Evolutionary conservation across 2,329 filamentous ascomycete species (phyloP), one percentile per base, ranked within the genome.

Genomic region (Colletotrichum sansevieriae): DNA sequence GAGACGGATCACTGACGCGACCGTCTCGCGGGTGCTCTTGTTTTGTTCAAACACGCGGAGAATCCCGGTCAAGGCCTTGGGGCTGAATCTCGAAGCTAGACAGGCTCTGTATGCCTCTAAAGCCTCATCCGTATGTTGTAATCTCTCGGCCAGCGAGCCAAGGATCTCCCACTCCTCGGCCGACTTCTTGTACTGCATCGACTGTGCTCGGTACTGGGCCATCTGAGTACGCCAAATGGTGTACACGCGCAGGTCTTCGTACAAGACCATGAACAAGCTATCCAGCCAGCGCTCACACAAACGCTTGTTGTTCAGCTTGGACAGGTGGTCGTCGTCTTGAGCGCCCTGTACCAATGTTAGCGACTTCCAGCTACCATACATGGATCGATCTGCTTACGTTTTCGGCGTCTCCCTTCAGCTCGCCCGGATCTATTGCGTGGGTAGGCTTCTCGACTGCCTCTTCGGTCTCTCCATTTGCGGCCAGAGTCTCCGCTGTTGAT

Each of bases 191-290:
- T 98, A 99, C 73, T 97, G 91, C 79, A 97, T 91, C 71, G 95
- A 92, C 79, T 98, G 95, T 62, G 95, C 93, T 22, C 93, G 91
- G 78, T 95, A 98, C 78, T 98, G 95, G 0, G 94, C 93, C 89
- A 98, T 96, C 79, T 99, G 96, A 0, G 96, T 98, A 65, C 96
- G 91, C 96, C 96, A 99, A 79, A 99, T 99, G 12, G 96, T 99
- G 84, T 99, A 99, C 52, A 99, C 95, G 57, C 96, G 93, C 18
- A 99, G 87, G 76, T 99, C 96, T 79, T 99, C 96, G 78, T 99
- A 99, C 3, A 99, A 87, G 0, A 98, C 96, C 96, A 99, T 99
- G 83, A 99, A 99, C 22, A 99, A 87, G 75, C 97, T 98, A 80
- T 99, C 96, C 2, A 99, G 87, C 96, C 96, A 99, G 73, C 96